A percentile compares a stretch with the other conserved stretches of the same genome.
These are phyloP conservation scores for Fusarium sp. DNA, from an alignment of 2,329 filamentous ascomycete species.

Conservation along the genomic window DNA sequence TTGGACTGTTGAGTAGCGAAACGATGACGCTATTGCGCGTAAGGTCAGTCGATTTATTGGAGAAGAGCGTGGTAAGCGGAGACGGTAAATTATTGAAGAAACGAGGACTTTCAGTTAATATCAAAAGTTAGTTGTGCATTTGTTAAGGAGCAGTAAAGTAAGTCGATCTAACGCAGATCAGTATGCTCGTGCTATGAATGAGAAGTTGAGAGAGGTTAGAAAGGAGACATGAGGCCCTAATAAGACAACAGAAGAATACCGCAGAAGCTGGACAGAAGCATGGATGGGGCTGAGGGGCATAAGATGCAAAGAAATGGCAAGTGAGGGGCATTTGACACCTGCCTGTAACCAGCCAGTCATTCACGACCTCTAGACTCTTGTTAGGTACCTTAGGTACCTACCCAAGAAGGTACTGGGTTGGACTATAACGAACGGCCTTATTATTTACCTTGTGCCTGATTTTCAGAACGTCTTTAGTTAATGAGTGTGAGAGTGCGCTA, in stretches of 20 bases:
- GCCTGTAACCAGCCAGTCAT: conserved; percentile 16
- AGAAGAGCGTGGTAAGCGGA: conserved; percentile 33
- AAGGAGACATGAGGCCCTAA: conserved; percentile 17
- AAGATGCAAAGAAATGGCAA: conserved; percentile 14
- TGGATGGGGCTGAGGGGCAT: conserved; percentile 23
- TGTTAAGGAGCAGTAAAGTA: neutral
- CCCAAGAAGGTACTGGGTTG: neutral
- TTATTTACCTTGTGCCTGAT: conserved; percentile 17
- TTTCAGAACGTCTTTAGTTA: conserved; percentile 20
- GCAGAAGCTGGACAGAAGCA: conserved; percentile 26
- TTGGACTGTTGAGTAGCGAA: conserved; percentile 35
- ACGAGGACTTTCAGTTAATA: conserved; percentile 19
- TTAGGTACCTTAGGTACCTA: neutral
- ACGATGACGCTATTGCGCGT: conserved; percentile 47
- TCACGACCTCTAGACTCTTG: too few relatives aligned
- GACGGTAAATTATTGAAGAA: conserved; percentile 22
- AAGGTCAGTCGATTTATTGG: conserved; percentile 46
- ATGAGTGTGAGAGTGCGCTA: conserved; percentile 1
- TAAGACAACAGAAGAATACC: conserved; percentile 12
- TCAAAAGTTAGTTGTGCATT: conserved; percentile 1
- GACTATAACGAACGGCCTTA: neutral
- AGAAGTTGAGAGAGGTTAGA: neutral
- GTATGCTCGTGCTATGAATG: neutral
- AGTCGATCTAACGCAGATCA: neutral
- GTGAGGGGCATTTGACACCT: conserved; percentile 33